Evolutionary conservation across 1,139 yeast species (phyloP).

Genomic region (Kazachstania sp.): DNA sequence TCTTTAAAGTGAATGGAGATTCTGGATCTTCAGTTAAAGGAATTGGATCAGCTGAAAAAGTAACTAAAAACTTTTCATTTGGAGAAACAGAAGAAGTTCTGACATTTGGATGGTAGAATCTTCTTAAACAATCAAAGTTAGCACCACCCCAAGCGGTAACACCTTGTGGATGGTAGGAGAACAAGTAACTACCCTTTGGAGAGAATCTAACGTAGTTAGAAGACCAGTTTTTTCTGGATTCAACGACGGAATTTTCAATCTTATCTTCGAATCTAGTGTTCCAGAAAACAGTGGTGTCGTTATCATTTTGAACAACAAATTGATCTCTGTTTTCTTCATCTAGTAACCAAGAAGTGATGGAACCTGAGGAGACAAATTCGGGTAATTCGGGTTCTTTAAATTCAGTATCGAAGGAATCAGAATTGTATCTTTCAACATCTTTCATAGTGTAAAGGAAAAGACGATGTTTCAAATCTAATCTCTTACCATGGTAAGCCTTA

Average conservation of each 20-base stretch:
- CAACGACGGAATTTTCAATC: conserved; percentile 63
- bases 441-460: conserved; percentile 72
- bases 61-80: conserved; percentile 79
- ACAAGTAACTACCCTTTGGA: conserved; percentile 84
- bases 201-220: conserved; percentile 77
- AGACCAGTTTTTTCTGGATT: conserved; percentile 78
- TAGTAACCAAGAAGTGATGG: conserved; percentile 83
- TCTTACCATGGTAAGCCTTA: conserved; percentile 74
- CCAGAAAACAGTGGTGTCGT: conserved; percentile 83
- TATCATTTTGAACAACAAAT: conserved; percentile 69
- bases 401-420: conserved; percentile 50
- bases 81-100: conserved; percentile 90
- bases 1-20: conserved; percentile 80
- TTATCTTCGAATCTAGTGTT: conserved; percentile 57
- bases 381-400: conserved; percentile 66
- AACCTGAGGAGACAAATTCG: conserved; percentile 66
- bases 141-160: conserved; percentile 95
- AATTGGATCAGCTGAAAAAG: conserved; percentile 84
- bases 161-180: conserved; percentile 91
- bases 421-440: conserved; percentile 78
- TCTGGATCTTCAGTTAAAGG: conserved; percentile 32
- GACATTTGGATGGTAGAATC: conserved; percentile 84
- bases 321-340: conserved; percentile 91
- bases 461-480: conserved; percentile 89
- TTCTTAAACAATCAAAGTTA: conserved; percentile 61